phyloP scores from a whole-genome alignment of 139 green algal genomes.

The Volvox africanus region DNA sequence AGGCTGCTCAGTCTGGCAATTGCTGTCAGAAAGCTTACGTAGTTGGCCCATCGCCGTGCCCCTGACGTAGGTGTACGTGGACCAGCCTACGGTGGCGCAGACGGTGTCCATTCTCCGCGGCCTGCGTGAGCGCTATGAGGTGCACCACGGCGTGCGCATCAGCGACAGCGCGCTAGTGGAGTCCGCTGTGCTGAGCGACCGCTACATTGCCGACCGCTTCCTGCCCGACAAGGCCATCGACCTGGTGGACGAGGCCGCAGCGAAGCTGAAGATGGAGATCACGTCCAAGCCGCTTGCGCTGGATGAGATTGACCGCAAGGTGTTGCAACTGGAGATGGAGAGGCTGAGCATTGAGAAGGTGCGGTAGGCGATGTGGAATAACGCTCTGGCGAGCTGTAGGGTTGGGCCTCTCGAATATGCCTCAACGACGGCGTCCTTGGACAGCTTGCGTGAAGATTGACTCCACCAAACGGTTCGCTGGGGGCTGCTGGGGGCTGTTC shows the following conservation, averaged over 20 bases:
- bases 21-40: too few species aligned
- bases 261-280: constrained; percentile 99
- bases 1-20: too few species aligned
- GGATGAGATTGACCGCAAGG: constrained; percentile 95
- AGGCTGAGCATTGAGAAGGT: constrained; percentile 63
- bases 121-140: constrained; percentile 95
- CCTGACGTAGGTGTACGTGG: constrained; percentile 83
- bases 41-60: not conserved
- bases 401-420: too few species aligned
- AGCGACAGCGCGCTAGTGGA: constrained; percentile 95
- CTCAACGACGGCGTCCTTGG: too few species aligned
- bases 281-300: constrained; percentile 95
- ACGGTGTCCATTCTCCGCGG: constrained; percentile 97
- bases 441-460: too few species aligned
- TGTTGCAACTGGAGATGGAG: constrained; percentile 93
- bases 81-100: constrained; percentile 92
- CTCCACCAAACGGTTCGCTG: too few species aligned
- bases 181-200: constrained; percentile 91
- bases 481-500: too few species aligned
- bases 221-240: constrained; percentile 83
- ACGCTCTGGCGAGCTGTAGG: too few species aligned
- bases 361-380: too few species aligned
- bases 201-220: constrained; percentile 83
- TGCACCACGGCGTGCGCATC: constrained; percentile 98
- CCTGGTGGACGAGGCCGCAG: constrained; percentile 95